Evolutionary conservation across 768 basidiomycete species (phyloP).

Genomic region (Xanthoconium stramineum): DNA sequence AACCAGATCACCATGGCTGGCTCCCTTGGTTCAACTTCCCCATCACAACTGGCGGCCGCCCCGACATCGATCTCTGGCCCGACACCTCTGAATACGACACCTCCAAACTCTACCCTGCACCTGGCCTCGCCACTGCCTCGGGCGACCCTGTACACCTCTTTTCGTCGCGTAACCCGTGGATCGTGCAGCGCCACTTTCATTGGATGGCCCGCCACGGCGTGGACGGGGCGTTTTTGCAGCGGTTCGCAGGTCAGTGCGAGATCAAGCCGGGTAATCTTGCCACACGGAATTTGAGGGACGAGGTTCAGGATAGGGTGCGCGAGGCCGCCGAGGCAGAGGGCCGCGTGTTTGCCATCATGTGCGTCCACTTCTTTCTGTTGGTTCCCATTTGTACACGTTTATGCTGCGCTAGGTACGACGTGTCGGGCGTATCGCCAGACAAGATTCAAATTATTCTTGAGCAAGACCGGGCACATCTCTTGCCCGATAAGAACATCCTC

Average conservation of each 20-base stretch:
- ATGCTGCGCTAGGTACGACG: constrained; percentile 66
- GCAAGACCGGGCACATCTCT: constrained; percentile 71
- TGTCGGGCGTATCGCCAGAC: constrained; percentile 70
- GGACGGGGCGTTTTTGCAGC: constrained; percentile 79
- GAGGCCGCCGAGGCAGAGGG: no score
- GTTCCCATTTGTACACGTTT: no score
- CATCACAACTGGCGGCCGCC: constrained; percentile 62
- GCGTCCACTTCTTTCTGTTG: constrained; percentile 22
- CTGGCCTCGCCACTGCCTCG: constrained; percentile 55
- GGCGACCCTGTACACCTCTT: constrained; percentile 71
- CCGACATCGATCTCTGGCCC: constrained; percentile 79
- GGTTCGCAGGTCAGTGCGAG: constrained; percentile 70
- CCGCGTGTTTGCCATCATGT: constrained; percentile 89
- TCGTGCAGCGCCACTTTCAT: constrained; percentile 53
- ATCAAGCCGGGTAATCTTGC: constrained; percentile 50
- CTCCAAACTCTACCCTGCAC: constrained; percentile 66
- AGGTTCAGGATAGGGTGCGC: constrained; percentile 43
- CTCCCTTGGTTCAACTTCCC: constrained; percentile 80
- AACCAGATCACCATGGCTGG: constrained; percentile 74
- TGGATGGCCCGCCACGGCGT: constrained; percentile 85
- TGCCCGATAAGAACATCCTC: constrained; percentile 57
- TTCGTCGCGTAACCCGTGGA: constrained; percentile 73
- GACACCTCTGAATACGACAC: constrained; percentile 68
- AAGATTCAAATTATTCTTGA: constrained; percentile 63
- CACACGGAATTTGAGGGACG: constrained; percentile 62